phyloP scores from a whole-genome alignment of 768 basidiomycete species.

The Psilocybe cyanescens region DNA sequence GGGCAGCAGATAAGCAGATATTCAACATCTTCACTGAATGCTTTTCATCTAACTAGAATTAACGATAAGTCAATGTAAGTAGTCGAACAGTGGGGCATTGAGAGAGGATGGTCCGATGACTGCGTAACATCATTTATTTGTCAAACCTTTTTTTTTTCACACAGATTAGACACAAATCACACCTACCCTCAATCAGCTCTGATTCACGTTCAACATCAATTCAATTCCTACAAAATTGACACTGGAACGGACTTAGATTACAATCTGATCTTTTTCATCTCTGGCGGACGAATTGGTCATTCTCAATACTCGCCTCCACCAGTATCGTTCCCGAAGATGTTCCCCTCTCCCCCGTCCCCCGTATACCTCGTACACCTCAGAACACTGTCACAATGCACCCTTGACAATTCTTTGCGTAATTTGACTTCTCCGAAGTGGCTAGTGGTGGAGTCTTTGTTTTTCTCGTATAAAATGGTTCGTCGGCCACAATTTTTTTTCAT shows the following conservation, averaged over 20 bases:
- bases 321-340: constrained; percentile 19
- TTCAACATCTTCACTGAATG: too few species aligned
- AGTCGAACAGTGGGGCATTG: too few species aligned
- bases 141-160: too few species aligned
- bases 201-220: too few species aligned
- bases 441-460: constrained; percentile 2
- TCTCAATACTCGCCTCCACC: constrained; percentile 5
- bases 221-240: too few species aligned
- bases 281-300: constrained; percentile 15
- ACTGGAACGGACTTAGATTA: constrained; percentile 5
- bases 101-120: too few species aligned
- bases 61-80: too few species aligned
- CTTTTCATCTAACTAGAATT: too few species aligned
- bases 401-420: constrained; percentile 6
- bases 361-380: constrained; percentile 13
- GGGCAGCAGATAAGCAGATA: too few species aligned
- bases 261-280: constrained; percentile 13
- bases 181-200: too few species aligned
- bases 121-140: too few species aligned
- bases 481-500: background rate
- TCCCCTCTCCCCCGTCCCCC: background rate
- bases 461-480: constrained; percentile 7
- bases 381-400: constrained; percentile 16
- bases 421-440: constrained; percentile 4
- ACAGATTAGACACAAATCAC: too few species aligned